These are phyloP conservation scores for Stereocaulon alpinum DNA, from an alignment of 495 filamentous ascomycete species.

Conservation along the genomic window DNA sequence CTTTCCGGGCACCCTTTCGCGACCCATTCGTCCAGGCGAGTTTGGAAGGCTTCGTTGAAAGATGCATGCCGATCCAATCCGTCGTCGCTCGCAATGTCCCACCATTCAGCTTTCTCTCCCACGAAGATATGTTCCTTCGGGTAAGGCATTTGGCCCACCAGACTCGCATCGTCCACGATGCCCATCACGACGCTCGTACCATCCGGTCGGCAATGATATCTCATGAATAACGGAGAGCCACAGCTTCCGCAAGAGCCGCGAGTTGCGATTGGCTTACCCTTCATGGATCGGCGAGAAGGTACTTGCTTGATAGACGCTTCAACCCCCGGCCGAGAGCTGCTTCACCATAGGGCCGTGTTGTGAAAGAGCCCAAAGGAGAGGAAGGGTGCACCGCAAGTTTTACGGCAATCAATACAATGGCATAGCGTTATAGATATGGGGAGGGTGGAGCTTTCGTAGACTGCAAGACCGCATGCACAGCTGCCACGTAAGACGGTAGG, in stretches of 20 bases:
- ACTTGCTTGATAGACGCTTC: no score
- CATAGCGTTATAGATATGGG: no score
- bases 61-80: background rate
- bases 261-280: constrained; percentile 15
- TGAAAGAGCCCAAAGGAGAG: no score
- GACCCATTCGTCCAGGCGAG: background rate
- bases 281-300: no score
- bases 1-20: background rate
- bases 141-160: constrained; percentile 5
- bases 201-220: constrained; percentile 16
- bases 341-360: no score
- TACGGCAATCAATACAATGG: no score
- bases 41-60: background rate
- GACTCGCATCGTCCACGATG: constrained; percentile 22
- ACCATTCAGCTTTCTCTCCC: constrained; percentile 26
- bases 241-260: constrained; percentile 27
- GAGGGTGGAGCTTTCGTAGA: no score
- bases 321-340: no score
- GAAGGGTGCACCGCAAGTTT: no score
- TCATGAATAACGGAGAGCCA: constrained; percentile 27
- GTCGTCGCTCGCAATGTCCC: constrained; percentile 23
- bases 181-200: constrained; percentile 24
- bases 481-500: no score
- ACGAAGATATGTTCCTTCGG: constrained; percentile 26
- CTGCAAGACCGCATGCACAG: no score